Base-by-base conservation (phyloP, 164 flowering plant genomes). In the Magnolia kwangsiensis region DNA sequence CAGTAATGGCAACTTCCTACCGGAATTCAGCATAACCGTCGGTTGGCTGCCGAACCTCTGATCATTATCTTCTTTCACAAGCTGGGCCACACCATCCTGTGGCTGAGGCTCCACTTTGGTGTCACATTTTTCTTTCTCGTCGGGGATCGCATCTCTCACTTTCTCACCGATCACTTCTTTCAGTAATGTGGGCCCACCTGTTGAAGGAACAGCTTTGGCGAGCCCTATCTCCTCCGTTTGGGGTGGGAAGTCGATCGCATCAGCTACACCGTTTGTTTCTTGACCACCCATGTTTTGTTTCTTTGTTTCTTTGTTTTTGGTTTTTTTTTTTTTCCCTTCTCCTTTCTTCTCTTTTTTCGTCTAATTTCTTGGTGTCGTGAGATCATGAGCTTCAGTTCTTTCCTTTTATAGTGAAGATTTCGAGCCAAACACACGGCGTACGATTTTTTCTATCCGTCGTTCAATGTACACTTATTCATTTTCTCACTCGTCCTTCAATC, bases 1-100 rank as follows among this genome's bases (percentile, higher is more conserved):
- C 14, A 82, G 29, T 59, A 74, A 16, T 6, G 81, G 81, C 75
- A 81, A 75, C 31, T 29, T 71, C 23, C 74, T 24, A 0, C 81
- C 81, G 1, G 80, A 78, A 63, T 45, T 74, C 69, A 78, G 49
- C 14, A 51, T 51, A 37, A 61, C 63, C 27, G 59, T 68, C 8
- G 77, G 77, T 31, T 73, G 27, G 20, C 51, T 29, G 11, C 50
- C 65, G 63, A 75, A 67, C 51, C 24, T 66, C 61, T 55, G 16
- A 55, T 55, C 16, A 55, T 55, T 5, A 3, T 37, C 7, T 37
- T 37, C 45, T 37, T 37, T 55, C 61, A 0, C 61, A 11, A 55
- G 0, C 61, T 55, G 61, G 61, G 61, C 18, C 13, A 37, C 45
- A 37, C 45, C 45, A 0, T 10, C 18, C 61, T 10, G 16, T 11